phyloP scores from a whole-genome alignment of 352 stramenopile species.

The Globisporangium orthogonon region DNA sequence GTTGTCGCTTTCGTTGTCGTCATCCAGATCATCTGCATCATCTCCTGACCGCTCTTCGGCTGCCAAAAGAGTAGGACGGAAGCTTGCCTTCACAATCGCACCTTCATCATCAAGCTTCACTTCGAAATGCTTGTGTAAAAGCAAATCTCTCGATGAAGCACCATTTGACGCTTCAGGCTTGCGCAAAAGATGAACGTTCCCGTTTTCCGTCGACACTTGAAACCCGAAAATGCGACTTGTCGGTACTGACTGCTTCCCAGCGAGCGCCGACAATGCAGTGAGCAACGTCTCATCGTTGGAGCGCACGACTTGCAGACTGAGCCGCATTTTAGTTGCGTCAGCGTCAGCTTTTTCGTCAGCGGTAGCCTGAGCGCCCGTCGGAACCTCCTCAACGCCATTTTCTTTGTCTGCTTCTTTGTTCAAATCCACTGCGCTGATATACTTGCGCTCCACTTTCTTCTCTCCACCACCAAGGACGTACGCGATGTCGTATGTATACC shows the following conservation, averaged over 20 bases:
- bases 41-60: conserved; percentile 34
- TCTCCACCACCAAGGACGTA: conserved; percentile 71
- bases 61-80: conserved; percentile 23
- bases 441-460: conserved; percentile 78
- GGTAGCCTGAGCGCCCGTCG: background rate
- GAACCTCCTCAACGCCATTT: conserved; percentile 2
- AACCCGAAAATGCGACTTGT: conserved; percentile 26
- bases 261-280: conserved; percentile 1
- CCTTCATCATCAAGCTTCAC: conserved; percentile 30
- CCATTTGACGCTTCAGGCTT: conserved; percentile 7
- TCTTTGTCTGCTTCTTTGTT: conserved; percentile 27
- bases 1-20: conserved; percentile 40
- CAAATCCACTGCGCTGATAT: conserved; percentile 60
- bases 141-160: conserved; percentile 23
- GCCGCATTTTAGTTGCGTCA: conserved; percentile 16
- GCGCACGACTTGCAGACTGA: conserved; percentile 19
- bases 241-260: conserved; percentile 5
- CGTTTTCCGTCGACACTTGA: conserved; percentile 35
- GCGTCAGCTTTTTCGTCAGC: conserved; percentile 2
- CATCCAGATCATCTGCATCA: conserved; percentile 32
- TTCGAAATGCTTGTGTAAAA: conserved; percentile 57
- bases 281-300: conserved; percentile 16
- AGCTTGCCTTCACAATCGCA: conserved; percentile 32
- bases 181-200: conserved; percentile 32
- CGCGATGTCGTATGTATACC: conserved; percentile 63